Base-by-base conservation (phyloP, 306 rosid species). In the Luffa acutangula region DNA sequence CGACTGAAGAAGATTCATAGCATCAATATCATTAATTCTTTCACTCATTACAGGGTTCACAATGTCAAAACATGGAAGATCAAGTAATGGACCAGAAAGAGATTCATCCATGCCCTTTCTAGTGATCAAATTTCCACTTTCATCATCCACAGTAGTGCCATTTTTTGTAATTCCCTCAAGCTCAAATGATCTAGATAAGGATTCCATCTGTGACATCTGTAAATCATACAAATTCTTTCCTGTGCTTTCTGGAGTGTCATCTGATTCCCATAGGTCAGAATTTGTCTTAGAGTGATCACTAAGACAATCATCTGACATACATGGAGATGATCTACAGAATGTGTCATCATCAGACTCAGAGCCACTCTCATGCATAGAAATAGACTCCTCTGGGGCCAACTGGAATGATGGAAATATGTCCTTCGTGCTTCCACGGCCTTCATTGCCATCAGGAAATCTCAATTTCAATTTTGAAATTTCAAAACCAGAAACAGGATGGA, bases 241-340 rank as follows among this genome's bases (percentile, higher is more conserved):
- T 58, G 86, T 84, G 82, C 87, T 85, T 87, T 81, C 87, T 10
- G 86, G 89, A 86, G 83, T 79, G 78, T 84, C 93, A 74, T 82
- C 91, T 77, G 91, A 93, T 58, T 90, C 99, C 99, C 99, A 95
- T 81, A 87, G 91, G 73, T 90, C 97, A 25, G 97, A 93, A 85
- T 91, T 83, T 59, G 89, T 82, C 64, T 91, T 88, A 6, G 96
- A 90, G 73, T 83, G 90, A 75, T 82, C 89, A 82, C 96, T 95
- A 78, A 79, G 89, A 67, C 91, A 88, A 81, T 90, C 99, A 82
- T 90, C 91, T 42, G 97, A 91, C 69, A 81, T 70, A 83, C 77
- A 86, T 7, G 97, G 88, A 85, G 99, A 89, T 62, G 98, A 93
- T 89, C 96, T 87, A 85, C 97, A 91, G 87, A 95, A 95, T 17